These are phyloP conservation scores for Dichotomocladium elegans DNA, from an alignment of 371 early-diverging fungal species.

Conservation along the genomic window DNA sequence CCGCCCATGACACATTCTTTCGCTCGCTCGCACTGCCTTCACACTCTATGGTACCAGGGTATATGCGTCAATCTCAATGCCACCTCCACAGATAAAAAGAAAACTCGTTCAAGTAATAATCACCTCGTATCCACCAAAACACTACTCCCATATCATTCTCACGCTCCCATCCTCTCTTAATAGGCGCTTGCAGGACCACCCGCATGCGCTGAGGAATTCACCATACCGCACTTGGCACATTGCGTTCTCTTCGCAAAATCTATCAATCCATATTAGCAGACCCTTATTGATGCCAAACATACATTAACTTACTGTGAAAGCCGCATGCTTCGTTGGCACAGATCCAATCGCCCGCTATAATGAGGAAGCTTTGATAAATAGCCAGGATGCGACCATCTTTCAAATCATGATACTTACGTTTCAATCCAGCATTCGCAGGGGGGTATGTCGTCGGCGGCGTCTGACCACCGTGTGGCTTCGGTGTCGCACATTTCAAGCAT, in stretches of 20 bases:
- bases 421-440: constrained; percentile 9
- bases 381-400: not conserved
- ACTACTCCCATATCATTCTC: not conserved
- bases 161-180: not conserved
- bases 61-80: too few relatives aligned
- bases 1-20: not conserved
- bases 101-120: not conserved
- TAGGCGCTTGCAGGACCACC: constrained; percentile 7
- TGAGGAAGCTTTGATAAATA: not conserved
- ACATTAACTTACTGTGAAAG: constrained; percentile 16
- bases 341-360: constrained; percentile 14
- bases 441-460: constrained; percentile 3
- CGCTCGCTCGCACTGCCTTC: constrained; percentile 3
- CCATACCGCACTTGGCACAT: constrained; percentile 15
- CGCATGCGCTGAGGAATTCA: constrained; percentile 8
- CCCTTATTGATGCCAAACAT: too few relatives aligned
- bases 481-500: constrained; percentile 55
- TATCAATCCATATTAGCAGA: not conserved
- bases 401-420: constrained; percentile 7
- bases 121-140: constrained; percentile 1
- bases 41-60: not conserved
- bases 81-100: not conserved
- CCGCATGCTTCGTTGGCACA: constrained; percentile 10
- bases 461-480: constrained; percentile 23
- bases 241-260: constrained; percentile 18